phyloP scores from a whole-genome alignment of 2,329 filamentous ascomycete species.

The Venturia effusa region DNA sequence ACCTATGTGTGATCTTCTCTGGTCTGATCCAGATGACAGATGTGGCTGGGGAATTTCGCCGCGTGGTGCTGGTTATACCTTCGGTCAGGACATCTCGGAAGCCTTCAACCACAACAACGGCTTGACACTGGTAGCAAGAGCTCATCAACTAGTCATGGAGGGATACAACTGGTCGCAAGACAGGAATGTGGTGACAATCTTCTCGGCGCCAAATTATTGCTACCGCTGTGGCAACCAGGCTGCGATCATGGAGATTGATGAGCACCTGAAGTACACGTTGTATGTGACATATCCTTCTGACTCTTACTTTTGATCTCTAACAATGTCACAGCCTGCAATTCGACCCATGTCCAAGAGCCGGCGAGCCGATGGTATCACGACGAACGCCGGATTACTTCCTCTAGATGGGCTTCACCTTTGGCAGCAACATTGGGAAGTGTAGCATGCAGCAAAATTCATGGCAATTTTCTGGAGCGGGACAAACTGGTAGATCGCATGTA shows the following conservation, averaged over 20 bases:
- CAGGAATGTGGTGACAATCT: slow-evolving; percentile 95
- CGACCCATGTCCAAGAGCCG: slow-evolving; percentile 92
- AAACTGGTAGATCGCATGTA: background rate
- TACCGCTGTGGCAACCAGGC: slow-evolving; percentile 98
- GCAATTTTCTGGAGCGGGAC: background rate
- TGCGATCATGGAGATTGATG: slow-evolving; percentile 99
- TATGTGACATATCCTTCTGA: slow-evolving; percentile 42
- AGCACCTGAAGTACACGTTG: slow-evolving; percentile 99
- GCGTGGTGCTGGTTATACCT: slow-evolving; percentile 88
- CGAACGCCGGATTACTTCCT: slow-evolving; percentile 99
- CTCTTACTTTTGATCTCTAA: slow-evolving; percentile 15
- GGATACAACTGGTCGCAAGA: slow-evolving; percentile 99
- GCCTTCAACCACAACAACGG: slow-evolving; percentile 99
- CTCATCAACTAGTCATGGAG: slow-evolving; percentile 98
- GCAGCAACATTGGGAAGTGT: background rate
- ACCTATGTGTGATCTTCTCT: slow-evolving; percentile 66
- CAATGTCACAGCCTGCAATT: slow-evolving; percentile 75
- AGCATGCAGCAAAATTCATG: background rate
- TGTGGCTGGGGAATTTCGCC: slow-evolving; percentile 95
- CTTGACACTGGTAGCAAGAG: slow-evolving; percentile 85
- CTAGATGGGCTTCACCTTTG: slow-evolving; percentile 34
- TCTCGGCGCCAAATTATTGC: slow-evolving; percentile 77
- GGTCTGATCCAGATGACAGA: slow-evolving; percentile 88
- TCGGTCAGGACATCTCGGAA: slow-evolving; percentile 94
- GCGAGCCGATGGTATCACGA: slow-evolving; percentile 92